Conservation (phyloP, 495 filamentous ascomycete species). For the Xylaria bambusicola region DNA sequence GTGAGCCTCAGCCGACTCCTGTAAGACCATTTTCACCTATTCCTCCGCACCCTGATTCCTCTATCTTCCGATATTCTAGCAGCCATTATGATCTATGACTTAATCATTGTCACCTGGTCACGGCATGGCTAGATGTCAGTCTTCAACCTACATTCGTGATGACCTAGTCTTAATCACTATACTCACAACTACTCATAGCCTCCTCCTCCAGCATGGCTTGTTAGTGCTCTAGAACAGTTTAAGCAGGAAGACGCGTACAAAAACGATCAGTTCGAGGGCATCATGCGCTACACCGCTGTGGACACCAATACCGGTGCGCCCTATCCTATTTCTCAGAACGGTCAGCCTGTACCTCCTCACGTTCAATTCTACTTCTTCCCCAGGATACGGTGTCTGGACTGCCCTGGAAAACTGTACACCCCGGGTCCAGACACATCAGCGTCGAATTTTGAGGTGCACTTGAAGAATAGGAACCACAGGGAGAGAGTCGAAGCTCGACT, state of each 20-base stretch:
- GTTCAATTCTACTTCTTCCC: slow-evolving; percentile 77
- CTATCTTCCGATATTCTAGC: slow-evolving; percentile 28
- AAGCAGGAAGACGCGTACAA: slow-evolving; percentile 57
- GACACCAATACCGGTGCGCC: slow-evolving; percentile 63
- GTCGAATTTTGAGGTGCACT: slow-evolving; percentile 86
- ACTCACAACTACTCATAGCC: slow-evolving; percentile 54
- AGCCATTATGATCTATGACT: slow-evolving; percentile 34
- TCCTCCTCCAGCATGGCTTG: slow-evolving; percentile 80
- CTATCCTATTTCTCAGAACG: slow-evolving; percentile 47
- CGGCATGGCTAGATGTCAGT: background rate
- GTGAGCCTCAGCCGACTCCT: slow-evolving; percentile 50
- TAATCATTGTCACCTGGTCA: slow-evolving; percentile 18
- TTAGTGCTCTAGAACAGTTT: slow-evolving; percentile 62
- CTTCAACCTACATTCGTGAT: background rate
- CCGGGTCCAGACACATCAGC: slow-evolving; percentile 80
- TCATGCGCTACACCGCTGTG: slow-evolving; percentile 83
- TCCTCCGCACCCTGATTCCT: slow-evolving; percentile 22
- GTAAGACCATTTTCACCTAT: slow-evolving; percentile 51
- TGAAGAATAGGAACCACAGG: slow-evolving; percentile 78
- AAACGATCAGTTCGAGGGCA: slow-evolving; percentile 76
- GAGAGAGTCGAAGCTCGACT: slow-evolving; percentile 59
- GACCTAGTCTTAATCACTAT: slow-evolving; percentile 20
- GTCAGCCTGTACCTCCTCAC: slow-evolving; percentile 49
- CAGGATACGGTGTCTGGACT: slow-evolving; percentile 85
- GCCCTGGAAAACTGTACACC: slow-evolving; percentile 90